Evolutionary conservation across 495 filamentous ascomycete genomes (phyloP).

Genomic region (Tuber calosporum): DNA sequence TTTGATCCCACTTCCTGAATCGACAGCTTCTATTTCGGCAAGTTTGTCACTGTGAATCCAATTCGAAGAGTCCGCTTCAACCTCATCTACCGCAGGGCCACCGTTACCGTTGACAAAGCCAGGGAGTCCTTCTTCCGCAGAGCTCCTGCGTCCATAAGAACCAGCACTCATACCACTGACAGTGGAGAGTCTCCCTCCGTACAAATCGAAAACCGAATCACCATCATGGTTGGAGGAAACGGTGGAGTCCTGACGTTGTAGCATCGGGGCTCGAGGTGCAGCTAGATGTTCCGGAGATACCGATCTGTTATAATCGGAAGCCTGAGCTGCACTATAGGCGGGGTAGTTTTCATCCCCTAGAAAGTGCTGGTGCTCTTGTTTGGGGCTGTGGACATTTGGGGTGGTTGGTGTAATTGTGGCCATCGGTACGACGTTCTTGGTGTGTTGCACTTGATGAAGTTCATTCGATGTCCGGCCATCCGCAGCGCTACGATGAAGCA

Average conservation of each 20-base stretch:
- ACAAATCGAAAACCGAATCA: constrained; percentile 41
- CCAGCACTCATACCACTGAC: constrained; percentile 23
- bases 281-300: constrained; percentile 35
- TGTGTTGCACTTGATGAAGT: constrained; percentile 34
- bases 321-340: constrained; percentile 5
- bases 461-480: constrained; percentile 24
- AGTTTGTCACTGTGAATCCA: constrained; percentile 96
- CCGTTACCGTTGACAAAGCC: constrained; percentile 27
- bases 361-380: constrained; percentile 19
- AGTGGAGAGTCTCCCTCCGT: constrained; percentile 37
- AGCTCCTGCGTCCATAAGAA: constrained; percentile 2
- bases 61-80: constrained; percentile 55
- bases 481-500: constrained; percentile 32
- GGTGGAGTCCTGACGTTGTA: constrained; percentile 38
- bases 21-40: constrained; percentile 52
- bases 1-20: constrained; percentile 45
- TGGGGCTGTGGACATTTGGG: not conserved
- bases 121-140: constrained; percentile 29
- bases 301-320: constrained; percentile 20
- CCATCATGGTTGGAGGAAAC: constrained; percentile 41
- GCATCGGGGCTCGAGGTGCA: constrained; percentile 32
- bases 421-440: constrained; percentile 18
- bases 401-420: not conserved
- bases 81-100: constrained; percentile 11
- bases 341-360: constrained; percentile 28